phyloP scores from a whole-genome alignment of 345 rosid species.

The Kernera saxatilis region DNA sequence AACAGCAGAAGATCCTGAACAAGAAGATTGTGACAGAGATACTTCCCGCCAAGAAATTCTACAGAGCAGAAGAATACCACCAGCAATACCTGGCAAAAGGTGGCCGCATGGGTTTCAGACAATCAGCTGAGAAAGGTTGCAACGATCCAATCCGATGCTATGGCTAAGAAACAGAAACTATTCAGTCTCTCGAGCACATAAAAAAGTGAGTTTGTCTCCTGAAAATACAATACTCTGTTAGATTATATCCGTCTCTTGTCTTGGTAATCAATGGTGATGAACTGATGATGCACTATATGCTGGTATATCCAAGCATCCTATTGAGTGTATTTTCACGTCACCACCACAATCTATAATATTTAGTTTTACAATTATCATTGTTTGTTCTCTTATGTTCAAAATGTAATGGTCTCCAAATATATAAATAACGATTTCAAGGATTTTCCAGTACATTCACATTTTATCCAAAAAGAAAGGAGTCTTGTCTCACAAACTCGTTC shows the following conservation, averaged over 20 bases:
- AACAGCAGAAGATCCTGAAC: slow-evolving; percentile 48
- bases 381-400: not conserved
- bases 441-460: not conserved
- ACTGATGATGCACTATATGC: no score
- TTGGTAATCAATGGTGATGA: not conserved
- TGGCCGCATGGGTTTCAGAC: slow-evolving; percentile 48
- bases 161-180: slow-evolving; percentile 38
- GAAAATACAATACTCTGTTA: not conserved
- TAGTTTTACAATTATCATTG: not conserved
- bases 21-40: slow-evolving; percentile 64
- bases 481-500: not conserved
- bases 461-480: not conserved
- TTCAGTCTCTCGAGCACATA: not conserved
- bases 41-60: slow-evolving; percentile 68
- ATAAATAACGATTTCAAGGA: not conserved
- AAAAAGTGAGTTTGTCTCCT: not conserved
- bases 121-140: slow-evolving; percentile 66
- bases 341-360: not conserved
- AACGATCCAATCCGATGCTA: slow-evolving; percentile 76
- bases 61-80: slow-evolving; percentile 72
- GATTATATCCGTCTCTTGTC: slow-evolving; percentile 11
- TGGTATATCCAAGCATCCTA: not conserved
- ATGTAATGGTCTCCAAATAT: not conserved
- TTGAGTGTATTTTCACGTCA: not conserved
- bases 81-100: slow-evolving; percentile 87